A percentile compares a stretch with the other conserved stretches of the same genome.
These are phyloP conservation scores for Cladorrhinum sp. DNA, from an alignment of 2,329 filamentous ascomycete genomes.

Conservation along the genomic window DNA sequence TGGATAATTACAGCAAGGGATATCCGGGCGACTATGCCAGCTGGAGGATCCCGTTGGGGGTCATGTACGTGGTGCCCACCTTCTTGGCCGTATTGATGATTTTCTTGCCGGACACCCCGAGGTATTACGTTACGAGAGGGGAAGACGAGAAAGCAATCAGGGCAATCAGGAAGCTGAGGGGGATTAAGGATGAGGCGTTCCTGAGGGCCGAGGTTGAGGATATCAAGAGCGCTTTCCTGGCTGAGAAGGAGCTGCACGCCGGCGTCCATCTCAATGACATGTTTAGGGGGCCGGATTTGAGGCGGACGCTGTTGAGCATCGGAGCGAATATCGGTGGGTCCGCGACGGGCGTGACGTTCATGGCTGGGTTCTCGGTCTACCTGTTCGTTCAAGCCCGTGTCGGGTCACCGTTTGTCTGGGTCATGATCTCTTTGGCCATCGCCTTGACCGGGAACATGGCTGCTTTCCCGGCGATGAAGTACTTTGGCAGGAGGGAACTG, in stretches of 20 bases:
- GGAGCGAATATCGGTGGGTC: constrained; percentile 19
- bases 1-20: constrained; percentile 22
- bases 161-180: constrained; percentile 22
- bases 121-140: constrained; percentile 23
- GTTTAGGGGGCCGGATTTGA: constrained; percentile 24
- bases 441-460: constrained; percentile 26
- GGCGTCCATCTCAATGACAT: constrained; percentile 24
- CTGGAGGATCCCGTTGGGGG: constrained; percentile 22
- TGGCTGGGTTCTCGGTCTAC: constrained; percentile 26
- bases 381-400: constrained; percentile 25
- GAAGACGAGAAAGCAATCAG: constrained; percentile 21
- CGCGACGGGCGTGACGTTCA: constrained; percentile 23
- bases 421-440: constrained; percentile 26
- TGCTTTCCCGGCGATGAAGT: constrained; percentile 25
- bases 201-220: constrained; percentile 24
- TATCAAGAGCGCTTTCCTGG: constrained; percentile 20
- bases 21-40: constrained; percentile 5
- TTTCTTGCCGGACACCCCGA: constrained; percentile 24
- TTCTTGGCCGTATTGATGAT: constrained; percentile 13
- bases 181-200: constrained; percentile 19
- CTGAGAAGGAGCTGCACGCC: constrained; percentile 22
- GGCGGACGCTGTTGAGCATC: constrained; percentile 25
- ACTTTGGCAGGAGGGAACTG: constrained; percentile 22
- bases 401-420: constrained; percentile 24
- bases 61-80: constrained; percentile 21